Evolutionary conservation across 2,329 filamentous ascomycete species (phyloP), one percentile per base, ranked within the genome.

Genomic region (Phaeophleospora eucalypticola): DNA sequence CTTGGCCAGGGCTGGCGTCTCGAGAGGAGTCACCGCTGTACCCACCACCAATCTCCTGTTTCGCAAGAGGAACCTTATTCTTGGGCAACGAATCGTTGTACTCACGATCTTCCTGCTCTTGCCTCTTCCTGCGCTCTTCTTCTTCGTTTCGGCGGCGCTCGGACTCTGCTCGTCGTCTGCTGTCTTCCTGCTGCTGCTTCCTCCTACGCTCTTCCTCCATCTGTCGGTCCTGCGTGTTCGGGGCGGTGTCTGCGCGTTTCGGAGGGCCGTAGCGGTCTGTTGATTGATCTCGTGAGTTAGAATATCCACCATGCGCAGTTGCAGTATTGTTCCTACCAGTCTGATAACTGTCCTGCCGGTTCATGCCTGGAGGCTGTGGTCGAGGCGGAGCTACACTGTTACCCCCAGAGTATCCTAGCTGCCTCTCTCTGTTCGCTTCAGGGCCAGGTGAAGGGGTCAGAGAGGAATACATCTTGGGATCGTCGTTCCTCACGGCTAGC

Each of bases 71-170:
- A 9, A 83, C 72, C 65, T 87, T 88, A 53, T 79, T 83, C 73
- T 95, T 86, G 24, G 89, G 91, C 49, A 96, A 72, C 18, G 87
- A 89, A 29, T 88, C 86, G 67, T 97, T 95, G 69, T 95, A 96
- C 15, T 83, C 87, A 29, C 63, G 63, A 41, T 66, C 61, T 64
- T 93, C 89, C 58, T 87, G 76, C 42, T 95, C 89, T 55, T 84
- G 81, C 45, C 87, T 68, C 24, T 69, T 68, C 47, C 68, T 66
- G 49, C 74, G 70, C 42, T 65, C 62, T 29, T 76, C 71, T 37
- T 75, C 71, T 35, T 69, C 66, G 38, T 74, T 69, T 32, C 69
- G 63, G 35, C 66, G 58, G 21, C 66, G 58, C 46, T 72, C 67
- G 3, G 67, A 62, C 33, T 72, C 71, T 41, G 58, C 54, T 35